Evolutionary conservation across 345 rosid genomes (phyloP), one percentile per base, ranked within the genome.

Genomic region (Physaria fendleri): DNA sequence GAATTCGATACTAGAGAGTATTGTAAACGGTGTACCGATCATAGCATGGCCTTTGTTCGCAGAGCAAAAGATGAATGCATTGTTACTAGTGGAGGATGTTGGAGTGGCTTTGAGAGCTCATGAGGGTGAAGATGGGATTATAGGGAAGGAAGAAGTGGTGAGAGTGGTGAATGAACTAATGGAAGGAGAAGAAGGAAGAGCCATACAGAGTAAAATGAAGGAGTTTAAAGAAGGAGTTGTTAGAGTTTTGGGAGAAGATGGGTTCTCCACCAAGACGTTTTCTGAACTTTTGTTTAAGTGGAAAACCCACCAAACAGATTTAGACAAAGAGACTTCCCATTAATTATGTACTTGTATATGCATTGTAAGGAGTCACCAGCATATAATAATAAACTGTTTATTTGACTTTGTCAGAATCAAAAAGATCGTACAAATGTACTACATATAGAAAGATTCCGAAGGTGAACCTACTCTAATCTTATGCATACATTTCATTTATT

Each of bases 31-130:
- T 25, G 74, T 56, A 1, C 74, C 74, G 2, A 16, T 70, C 27
- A 62, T 62, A 22, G 69, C 59, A 2, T 70, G 69, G 69, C 74
- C 74, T 24, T 60, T 69, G 11, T 60, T 44, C 4, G 68, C 74
- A 0, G 74, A 69, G 50, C 74, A 69, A 22, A 60, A 60, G 56
- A 44, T 32, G 30, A 69, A 69, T 7, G 64, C 68, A 2, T 4
- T 69, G 44, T 11, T 55, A 3, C 51, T 69, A 4, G 53, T 16
- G 22, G 73, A 69, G 14, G 51, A 29, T 3, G 46, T 53, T 28
- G 18, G 39, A 0, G 74, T 1, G 34, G 74, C 63, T 17, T 0
- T 61, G 2, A 54, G 63, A 30, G 20, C 21, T 5, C 12, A 0
- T 3, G 14, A 5, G 4, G 10, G 35, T 21, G 62, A 37, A 7